These are phyloP conservation scores for Micractinium conductrix DNA, from an alignment of 139 green algal species.

Conservation along the genomic window DNA sequence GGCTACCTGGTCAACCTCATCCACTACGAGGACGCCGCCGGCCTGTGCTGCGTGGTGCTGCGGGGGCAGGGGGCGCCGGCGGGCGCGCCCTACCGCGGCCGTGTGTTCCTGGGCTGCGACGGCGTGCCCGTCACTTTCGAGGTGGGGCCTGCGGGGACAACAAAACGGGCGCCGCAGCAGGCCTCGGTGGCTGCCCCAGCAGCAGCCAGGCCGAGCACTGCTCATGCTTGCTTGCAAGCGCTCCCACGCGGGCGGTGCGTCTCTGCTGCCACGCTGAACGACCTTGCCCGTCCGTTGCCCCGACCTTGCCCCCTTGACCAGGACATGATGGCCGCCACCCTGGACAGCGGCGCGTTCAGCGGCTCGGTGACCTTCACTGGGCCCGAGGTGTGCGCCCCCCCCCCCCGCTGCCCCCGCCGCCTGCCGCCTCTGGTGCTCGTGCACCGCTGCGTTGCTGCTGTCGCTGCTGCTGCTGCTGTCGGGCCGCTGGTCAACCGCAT, in stretches of 20 bases:
- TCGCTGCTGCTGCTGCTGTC: too few relatives aligned
- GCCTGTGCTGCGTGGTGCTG: conserved; percentile 63
- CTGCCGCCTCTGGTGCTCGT: too few relatives aligned
- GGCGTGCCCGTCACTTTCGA: conserved; percentile 77
- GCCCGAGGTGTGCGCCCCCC: too few relatives aligned
- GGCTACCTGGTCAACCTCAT: conserved; percentile 95
- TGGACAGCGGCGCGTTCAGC: conserved; percentile 22
- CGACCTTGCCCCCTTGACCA: conserved; percentile 17
- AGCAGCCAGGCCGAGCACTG: too few relatives aligned
- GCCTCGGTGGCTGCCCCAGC: neutral
- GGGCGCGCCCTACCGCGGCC: conserved; percentile 47
- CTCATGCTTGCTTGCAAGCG: neutral
- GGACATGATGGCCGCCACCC: conserved; percentile 67
- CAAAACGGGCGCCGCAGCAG: too few relatives aligned
- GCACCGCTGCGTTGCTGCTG: too few relatives aligned
- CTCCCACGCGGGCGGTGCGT: too few relatives aligned
- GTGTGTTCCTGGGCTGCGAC: conserved; percentile 80
- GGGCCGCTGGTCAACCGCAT: too few relatives aligned
- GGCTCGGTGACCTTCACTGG: conserved; percentile 56
- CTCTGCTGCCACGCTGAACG: neutral
- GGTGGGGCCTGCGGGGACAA: too few relatives aligned
- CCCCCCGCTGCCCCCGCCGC: too few relatives aligned
- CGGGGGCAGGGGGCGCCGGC: conserved; percentile 2
- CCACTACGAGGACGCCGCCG: conserved; percentile 98
- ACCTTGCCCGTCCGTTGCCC: neutral